A percentile compares a stretch with the other conserved stretches of the same genome.
Conservation (phyloP, 345 rosid species). For the Acer yangbiense region DNA sequence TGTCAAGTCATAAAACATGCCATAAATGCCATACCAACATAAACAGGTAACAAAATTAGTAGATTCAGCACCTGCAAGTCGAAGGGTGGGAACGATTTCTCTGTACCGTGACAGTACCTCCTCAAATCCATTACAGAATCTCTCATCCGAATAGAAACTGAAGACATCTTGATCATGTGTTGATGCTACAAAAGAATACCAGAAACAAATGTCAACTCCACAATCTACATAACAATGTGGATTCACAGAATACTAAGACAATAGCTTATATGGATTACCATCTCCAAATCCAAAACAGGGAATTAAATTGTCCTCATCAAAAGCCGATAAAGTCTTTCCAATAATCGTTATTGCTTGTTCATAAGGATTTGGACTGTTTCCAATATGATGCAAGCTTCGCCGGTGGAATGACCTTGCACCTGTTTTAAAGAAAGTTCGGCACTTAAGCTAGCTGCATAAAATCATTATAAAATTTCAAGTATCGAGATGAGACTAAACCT, state of each 20-base stretch:
- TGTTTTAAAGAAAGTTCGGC: conserved; percentile 26
- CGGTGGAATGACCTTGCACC: conserved; percentile 74
- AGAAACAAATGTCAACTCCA: conserved; percentile 30
- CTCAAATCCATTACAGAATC: conserved; percentile 80
- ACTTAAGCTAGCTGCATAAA: conserved; percentile 17
- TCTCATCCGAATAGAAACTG: conserved; percentile 68
- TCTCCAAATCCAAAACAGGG: conserved; percentile 85
- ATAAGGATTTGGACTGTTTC: conserved; percentile 63
- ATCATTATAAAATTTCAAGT: conserved; percentile 2
- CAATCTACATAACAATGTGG: background rate
- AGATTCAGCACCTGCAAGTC: conserved; percentile 65
- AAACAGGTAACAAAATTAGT: conserved; percentile 5
- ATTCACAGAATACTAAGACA: conserved; percentile 1
- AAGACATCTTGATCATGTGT: conserved; percentile 96
- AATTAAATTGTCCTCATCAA: conserved; percentile 81
- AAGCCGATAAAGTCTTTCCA: conserved; percentile 71
- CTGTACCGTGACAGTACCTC: conserved; percentile 77
- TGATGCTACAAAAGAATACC: conserved; percentile 51
- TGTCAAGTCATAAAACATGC: conserved; percentile 1
- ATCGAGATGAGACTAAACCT: conserved; percentile 41
- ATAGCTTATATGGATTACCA: conserved; percentile 35
- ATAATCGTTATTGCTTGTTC: conserved; percentile 82
- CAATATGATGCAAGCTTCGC: conserved; percentile 65
- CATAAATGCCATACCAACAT: conserved; percentile 12
- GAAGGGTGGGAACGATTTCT: conserved; percentile 76